Conservation (phyloP, 176 grass and related monocot genomes). For the Lolium multiflorum region DNA sequence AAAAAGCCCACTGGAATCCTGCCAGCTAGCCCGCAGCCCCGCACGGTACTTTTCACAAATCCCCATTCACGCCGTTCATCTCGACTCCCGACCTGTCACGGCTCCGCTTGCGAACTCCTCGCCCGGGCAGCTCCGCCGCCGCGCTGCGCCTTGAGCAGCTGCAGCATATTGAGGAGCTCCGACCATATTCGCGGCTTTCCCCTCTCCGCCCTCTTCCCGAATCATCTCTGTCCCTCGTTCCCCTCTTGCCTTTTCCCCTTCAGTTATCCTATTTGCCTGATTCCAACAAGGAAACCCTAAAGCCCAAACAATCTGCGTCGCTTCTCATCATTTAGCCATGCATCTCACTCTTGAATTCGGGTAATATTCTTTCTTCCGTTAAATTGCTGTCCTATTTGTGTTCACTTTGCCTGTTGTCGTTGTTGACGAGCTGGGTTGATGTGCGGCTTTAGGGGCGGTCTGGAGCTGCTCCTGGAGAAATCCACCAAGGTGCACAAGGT, state of each 20-base stretch:
- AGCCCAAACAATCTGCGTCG: background rate
- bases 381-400: background rate
- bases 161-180: background rate
- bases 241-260: background rate
- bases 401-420: background rate
- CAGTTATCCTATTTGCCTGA: background rate
- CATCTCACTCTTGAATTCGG: conserved; percentile 90
- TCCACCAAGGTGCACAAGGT: conserved; percentile 83
- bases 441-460: conserved; percentile 63
- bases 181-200: background rate
- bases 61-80: background rate
- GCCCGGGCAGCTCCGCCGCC: no score
- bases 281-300: conserved; percentile 18
- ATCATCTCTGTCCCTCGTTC: background rate
- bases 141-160: background rate
- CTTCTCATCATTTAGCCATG: conserved; percentile 52
- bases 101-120: no score
- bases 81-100: background rate
- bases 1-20: background rate
- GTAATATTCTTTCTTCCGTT: conserved; percentile 41
- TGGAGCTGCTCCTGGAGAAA: conserved; percentile 80
- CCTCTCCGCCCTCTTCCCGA: background rate
- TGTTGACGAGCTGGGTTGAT: background rate
- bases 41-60: background rate
- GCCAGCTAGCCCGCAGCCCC: background rate